Conservation (phyloP, 768 basidiomycete species). For the Leucocoprinus sp. region DNA sequence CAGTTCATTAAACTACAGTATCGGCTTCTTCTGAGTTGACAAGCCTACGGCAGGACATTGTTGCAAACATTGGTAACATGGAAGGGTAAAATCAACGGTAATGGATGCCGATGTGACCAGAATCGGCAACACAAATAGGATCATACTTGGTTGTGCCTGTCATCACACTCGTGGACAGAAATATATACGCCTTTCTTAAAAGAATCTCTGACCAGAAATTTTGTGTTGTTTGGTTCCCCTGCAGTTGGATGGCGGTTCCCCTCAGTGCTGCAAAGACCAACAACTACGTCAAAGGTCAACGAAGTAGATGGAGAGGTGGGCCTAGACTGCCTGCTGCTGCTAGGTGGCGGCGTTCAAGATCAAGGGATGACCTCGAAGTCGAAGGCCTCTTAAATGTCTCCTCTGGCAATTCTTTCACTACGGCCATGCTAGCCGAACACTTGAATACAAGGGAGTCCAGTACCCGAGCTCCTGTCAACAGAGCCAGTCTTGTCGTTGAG, state of each 20-base stretch:
- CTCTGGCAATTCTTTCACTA: not conserved
- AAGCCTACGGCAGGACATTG: too few species aligned
- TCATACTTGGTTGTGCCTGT: too few species aligned
- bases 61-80: too few species aligned
- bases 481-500: not conserved
- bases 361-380: conserved; percentile 6
- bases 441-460: not conserved
- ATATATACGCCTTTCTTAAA: too few species aligned
- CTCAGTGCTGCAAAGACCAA: not conserved
- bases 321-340: conserved; percentile 5
- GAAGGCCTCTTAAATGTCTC: not conserved
- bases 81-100: too few species aligned
- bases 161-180: too few species aligned
- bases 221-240: not conserved
- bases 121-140: too few species aligned
- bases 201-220: too few species aligned
- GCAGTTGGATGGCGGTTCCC: not conserved
- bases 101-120: too few species aligned
- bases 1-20: too few species aligned
- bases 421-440: not conserved
- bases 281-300: not conserved
- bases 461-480: not conserved
- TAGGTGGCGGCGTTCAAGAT: not conserved
- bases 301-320: conserved; percentile 6
- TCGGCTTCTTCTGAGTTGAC: too few species aligned